Base-by-base conservation (phyloP, 1,284 basidiomycete species). In the Microbotryum silenes-acaulis region DNA sequence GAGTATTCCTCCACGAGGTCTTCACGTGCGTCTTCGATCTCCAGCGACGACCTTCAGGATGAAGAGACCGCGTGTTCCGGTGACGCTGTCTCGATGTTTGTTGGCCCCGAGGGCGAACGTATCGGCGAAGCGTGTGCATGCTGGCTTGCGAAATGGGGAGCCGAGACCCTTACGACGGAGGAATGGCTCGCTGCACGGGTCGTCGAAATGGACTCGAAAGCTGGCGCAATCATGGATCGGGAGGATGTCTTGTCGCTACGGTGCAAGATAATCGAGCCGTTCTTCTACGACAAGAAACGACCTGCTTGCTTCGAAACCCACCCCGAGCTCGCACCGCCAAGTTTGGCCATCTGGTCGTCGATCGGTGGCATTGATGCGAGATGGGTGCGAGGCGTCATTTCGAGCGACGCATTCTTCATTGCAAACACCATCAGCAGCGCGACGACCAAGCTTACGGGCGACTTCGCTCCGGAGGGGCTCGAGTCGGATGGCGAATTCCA, bases 81-180 rank as follows among this genome's bases (percentile, higher is more conserved):
- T n/a, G 29, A 50, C 48, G 20, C 48, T 8, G 31, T 31, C 12
- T n/a, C 25, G 33, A 23, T 55, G 8, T 60, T 60, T 31, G 59
- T 60, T 27, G 92, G 91, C 25, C 80, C 83, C 25, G 80, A 89
- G 6, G 88, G 88, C 0, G 84, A 91, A 76, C 92, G 91, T 77
- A 88, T 96, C 64, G 91, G 91, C 29, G 90, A 94, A 75, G 87
- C 89, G 0, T 87, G 86, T 68, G 83, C 84, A 6, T 91, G 88
- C 74, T 97, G 91, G 91, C 80, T 94, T 14, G 81, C 85, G 0
- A 81, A 89, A 45, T 96, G 91, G 91, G 89, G 86, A 0, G 75
- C 77, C 21, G 91, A 94, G 73, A 80, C 93, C 60, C 80, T 94
- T 50, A 73, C 75, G 14, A 80, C 82, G 56, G 91, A 94, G 74